Percentiles rank a stretch among this genome's conserved stretches.
Conservation (phyloP, 2,329 filamentous ascomycete genomes). For the Calonectria leucothoes region DNA sequence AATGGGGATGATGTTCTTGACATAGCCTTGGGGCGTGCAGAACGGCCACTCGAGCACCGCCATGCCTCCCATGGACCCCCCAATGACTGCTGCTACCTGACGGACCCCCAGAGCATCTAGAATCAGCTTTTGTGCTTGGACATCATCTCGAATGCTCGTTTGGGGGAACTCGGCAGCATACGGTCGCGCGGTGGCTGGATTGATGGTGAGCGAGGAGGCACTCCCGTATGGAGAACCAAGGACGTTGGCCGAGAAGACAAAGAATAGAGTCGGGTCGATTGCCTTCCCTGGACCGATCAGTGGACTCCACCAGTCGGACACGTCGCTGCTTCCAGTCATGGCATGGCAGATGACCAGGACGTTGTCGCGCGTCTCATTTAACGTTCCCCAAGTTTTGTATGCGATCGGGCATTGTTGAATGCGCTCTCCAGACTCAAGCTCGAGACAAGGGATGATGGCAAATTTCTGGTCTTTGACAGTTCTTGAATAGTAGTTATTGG, state of each 20-base stretch:
- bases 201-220: constrained; percentile 8
- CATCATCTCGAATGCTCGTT: constrained; percentile 14
- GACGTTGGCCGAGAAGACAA: constrained; percentile 10
- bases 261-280: constrained; percentile 9
- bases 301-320: constrained; percentile 17
- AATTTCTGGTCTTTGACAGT: background rate
- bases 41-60: constrained; percentile 9
- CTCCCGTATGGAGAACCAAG: constrained; percentile 15
- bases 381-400: constrained; percentile 11
- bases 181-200: background rate
- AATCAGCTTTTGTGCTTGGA: background rate
- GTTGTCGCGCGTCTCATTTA: background rate
- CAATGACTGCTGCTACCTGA: constrained; percentile 1
- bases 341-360: constrained; percentile 20
- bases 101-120: constrained; percentile 6
- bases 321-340: constrained; percentile 11
- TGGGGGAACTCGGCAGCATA: constrained; percentile 11
- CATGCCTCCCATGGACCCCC: constrained; percentile 22
- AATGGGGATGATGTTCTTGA: constrained; percentile 11
- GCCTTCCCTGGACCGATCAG: constrained; percentile 18
- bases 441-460: background rate
- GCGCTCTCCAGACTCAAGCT: background rate
- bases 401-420: constrained; percentile 9
- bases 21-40: background rate
- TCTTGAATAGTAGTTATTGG: background rate